phyloP scores from a whole-genome alignment of 805 yeast species.

The Spathaspora girioi region DNA sequence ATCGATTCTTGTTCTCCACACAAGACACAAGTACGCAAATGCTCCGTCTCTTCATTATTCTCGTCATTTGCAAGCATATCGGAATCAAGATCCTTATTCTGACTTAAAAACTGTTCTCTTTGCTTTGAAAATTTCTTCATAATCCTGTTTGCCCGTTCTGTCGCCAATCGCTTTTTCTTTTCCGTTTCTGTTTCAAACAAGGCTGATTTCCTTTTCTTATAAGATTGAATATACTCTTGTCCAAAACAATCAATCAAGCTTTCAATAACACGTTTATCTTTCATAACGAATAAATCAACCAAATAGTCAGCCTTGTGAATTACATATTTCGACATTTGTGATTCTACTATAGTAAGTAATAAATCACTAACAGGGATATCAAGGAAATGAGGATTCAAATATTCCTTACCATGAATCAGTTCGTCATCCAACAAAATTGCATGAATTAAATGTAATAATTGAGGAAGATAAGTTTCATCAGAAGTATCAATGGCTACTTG shows the following conservation, averaged over 20 bases:
- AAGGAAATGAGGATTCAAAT: slow-evolving; percentile 44
- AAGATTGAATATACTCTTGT: slow-evolving; percentile 45
- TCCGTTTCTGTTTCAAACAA: slow-evolving; percentile 52
- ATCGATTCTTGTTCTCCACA: slow-evolving; percentile 53
- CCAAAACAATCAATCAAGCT: slow-evolving; percentile 58
- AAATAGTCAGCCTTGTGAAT: slow-evolving; percentile 55
- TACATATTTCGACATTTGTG: slow-evolving; percentile 46
- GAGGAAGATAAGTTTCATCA: slow-evolving; percentile 54
- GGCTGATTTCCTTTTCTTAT: slow-evolving; percentile 41
- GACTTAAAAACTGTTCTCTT: slow-evolving; percentile 39
- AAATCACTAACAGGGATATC: slow-evolving; percentile 55
- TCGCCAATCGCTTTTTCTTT: slow-evolving; percentile 53
- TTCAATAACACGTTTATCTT: slow-evolving; percentile 48
- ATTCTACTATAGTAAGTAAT: slow-evolving; percentile 48
- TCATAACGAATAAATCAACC: slow-evolving; percentile 47
- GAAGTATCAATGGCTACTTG: slow-evolving; percentile 47
- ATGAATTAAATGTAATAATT: slow-evolving; percentile 65
- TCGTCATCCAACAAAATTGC: slow-evolving; percentile 57
- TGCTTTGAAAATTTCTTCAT: slow-evolving; percentile 60
- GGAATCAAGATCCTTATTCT: slow-evolving; percentile 23
- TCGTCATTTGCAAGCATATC: slow-evolving; percentile 4
- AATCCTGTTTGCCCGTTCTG: slow-evolving; percentile 58
- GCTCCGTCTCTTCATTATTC: slow-evolving; percentile 9
- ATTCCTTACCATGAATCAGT: slow-evolving; percentile 32
- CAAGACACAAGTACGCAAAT: slow-evolving; percentile 46